These are phyloP conservation scores for Ceratobasidium papillatum DNA, from an alignment of 1,284 basidiomycete species.

Conservation along the genomic window DNA sequence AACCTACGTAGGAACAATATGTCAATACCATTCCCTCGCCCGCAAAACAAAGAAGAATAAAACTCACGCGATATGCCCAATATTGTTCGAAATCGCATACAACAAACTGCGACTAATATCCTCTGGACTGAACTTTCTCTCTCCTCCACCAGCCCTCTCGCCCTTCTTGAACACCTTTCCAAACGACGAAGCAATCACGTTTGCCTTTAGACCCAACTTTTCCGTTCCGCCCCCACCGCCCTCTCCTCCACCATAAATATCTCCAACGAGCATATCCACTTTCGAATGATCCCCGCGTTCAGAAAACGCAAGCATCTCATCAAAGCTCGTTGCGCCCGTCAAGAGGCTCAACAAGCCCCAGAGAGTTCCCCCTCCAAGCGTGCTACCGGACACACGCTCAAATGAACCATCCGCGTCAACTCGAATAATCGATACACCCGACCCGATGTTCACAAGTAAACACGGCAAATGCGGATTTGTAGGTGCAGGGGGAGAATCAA, in stretches of 20 bases:
- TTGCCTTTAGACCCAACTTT: slow-evolving; percentile 94
- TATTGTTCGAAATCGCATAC: slow-evolving; percentile 98
- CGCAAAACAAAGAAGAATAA: neutral
- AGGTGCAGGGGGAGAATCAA: slow-evolving; percentile 68
- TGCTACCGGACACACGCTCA: slow-evolving; percentile 97
- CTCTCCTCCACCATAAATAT: slow-evolving; percentile 73
- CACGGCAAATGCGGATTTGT: slow-evolving; percentile 91
- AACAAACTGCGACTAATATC: slow-evolving; percentile 95
- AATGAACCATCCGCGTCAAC: slow-evolving; percentile 95
- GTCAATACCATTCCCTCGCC: neutral
- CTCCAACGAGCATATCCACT: slow-evolving; percentile 99
- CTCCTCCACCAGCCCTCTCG: slow-evolving; percentile 48
- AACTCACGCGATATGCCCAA: slow-evolving; percentile 98
- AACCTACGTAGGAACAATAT: slow-evolving; percentile 70
- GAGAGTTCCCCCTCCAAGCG: slow-evolving; percentile 97
- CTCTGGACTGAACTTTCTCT: slow-evolving; percentile 83
- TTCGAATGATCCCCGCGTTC: slow-evolving; percentile 92
- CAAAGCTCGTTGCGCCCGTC: slow-evolving; percentile 95
- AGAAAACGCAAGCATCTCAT: slow-evolving; percentile 96
- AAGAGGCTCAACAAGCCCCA: slow-evolving; percentile 96
- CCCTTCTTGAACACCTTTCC: slow-evolving; percentile 98
- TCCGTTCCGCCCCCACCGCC: slow-evolving; percentile 82
- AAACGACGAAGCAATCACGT: slow-evolving; percentile 97
- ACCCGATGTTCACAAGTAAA: slow-evolving; percentile 97
- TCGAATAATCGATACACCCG: slow-evolving; percentile 97